Evolutionary conservation across 768 basidiomycete genomes (phyloP).

Genomic region (Scleroderma citrinum): DNA sequence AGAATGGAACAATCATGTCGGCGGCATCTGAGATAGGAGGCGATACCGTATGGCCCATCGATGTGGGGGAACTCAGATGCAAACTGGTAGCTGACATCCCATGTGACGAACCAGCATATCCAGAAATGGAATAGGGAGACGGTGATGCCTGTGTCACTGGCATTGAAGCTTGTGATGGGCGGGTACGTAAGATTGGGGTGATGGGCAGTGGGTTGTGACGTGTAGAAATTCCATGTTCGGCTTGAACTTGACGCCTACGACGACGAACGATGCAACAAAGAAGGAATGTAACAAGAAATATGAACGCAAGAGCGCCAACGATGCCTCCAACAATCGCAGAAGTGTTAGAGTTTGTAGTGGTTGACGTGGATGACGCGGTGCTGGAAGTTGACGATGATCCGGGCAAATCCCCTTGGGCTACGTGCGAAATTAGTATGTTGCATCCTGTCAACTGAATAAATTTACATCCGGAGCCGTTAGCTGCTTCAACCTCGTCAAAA

Average conservation of each 20-base stretch:
- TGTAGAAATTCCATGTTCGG: not conserved
- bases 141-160: not conserved
- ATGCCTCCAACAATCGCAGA: constrained; percentile 20
- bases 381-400: constrained; percentile 7
- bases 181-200: not conserved
- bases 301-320: constrained; percentile 11
- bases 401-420: constrained; percentile 13
- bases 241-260: constrained; percentile 4
- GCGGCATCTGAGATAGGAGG: constrained; percentile 12
- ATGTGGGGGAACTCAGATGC: not conserved
- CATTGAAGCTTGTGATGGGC: not conserved
- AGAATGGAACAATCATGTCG: constrained; percentile 21
- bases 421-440: not conserved
- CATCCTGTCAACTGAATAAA: not conserved
- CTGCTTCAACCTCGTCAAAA: constrained; percentile 13
- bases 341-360: constrained; percentile 6
- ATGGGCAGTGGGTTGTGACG: too few species aligned
- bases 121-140: not conserved
- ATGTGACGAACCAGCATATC: constrained; percentile 6
- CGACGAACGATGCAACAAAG: constrained; percentile 7
- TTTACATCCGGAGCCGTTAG: constrained; percentile 8
- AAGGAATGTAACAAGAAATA: constrained; percentile 11
- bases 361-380: not conserved
- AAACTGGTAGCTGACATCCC: constrained; percentile 11
- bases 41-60: not conserved